Percentiles rank a stretch among this genome's conserved stretches.
Evolutionary conservation across 768 basidiomycete species (phyloP).

Genomic region (Tulasnella sp.): DNA sequence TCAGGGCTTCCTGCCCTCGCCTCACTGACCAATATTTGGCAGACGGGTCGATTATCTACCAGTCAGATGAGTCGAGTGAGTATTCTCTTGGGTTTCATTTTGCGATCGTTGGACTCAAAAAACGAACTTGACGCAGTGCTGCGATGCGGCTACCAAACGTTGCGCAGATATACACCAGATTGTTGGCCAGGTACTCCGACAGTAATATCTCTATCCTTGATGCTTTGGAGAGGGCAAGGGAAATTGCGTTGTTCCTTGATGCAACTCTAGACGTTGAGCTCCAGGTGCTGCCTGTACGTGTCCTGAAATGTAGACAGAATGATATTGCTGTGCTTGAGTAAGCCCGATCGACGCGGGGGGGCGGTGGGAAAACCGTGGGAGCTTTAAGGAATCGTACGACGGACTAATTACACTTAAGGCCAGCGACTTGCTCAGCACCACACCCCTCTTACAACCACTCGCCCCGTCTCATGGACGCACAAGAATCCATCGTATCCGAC

Average conservation of each 20-base stretch:
- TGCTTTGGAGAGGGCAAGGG: background rate
- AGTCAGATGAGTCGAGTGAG: constrained; percentile 56
- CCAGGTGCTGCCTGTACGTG: no score
- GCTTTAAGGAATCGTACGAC: background rate
- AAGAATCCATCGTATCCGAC: constrained; percentile 7
- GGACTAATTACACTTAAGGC: background rate
- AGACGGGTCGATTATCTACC: constrained; percentile 63
- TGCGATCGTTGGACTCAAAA: background rate
- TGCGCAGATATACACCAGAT: constrained; percentile 73
- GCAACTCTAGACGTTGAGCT: no score
- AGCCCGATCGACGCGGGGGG: background rate
- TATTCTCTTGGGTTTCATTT: constrained; percentile 1
- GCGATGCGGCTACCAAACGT: constrained; percentile 62
- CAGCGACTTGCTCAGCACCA: background rate
- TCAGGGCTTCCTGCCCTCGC: constrained; percentile 86
- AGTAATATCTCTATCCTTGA: background rate
- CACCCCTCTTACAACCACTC: background rate
- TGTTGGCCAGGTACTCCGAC: constrained; percentile 54
- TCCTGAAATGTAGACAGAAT: background rate
- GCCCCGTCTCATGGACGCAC: background rate
- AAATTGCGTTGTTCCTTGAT: no score
- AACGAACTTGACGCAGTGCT: constrained; percentile 52
- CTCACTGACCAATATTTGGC: constrained; percentile 80
- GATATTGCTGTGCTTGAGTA: background rate
- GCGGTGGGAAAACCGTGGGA: background rate